These are phyloP conservation scores for Amaranthus cruentus DNA, from an alignment of 148 eudicot species.

Conservation along the genomic window DNA sequence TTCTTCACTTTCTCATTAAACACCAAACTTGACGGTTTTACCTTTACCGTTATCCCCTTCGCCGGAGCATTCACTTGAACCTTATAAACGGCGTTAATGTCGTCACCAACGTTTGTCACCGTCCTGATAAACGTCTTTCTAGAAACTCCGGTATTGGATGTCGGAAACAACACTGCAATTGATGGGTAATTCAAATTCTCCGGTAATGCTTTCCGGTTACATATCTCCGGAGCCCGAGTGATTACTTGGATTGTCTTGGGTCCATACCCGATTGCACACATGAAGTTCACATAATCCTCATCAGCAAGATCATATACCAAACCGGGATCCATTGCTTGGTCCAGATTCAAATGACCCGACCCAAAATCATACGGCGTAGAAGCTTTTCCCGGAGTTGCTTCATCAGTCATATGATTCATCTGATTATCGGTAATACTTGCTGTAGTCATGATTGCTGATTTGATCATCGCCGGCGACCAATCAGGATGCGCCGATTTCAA, in stretches of 20 bases:
- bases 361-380: slow-evolving; percentile 74
- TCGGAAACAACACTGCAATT: slow-evolving; percentile 61
- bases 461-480: slow-evolving; percentile 82
- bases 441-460: slow-evolving; percentile 92
- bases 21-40: slow-evolving; percentile 51
- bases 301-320: slow-evolving; percentile 66
- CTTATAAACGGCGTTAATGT: slow-evolving; percentile 48
- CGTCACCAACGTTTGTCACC: slow-evolving; percentile 70
- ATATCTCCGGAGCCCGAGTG: slow-evolving; percentile 58
- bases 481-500: slow-evolving; percentile 85
- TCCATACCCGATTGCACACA: slow-evolving; percentile 84
- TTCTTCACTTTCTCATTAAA: slow-evolving; percentile 56
- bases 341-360: slow-evolving; percentile 73
- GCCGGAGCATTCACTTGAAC: slow-evolving; percentile 48
- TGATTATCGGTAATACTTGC: slow-evolving; percentile 59
- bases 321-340: slow-evolving; percentile 85
- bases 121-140: slow-evolving; percentile 73
- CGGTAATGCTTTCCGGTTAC: slow-evolving; percentile 51
- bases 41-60: slow-evolving; percentile 54
- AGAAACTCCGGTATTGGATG: slow-evolving; percentile 29
- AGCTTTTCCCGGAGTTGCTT: slow-evolving; percentile 51
- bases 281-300: slow-evolving; percentile 59
- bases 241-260: slow-evolving; percentile 89
- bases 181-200: slow-evolving; percentile 90
- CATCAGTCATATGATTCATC: slow-evolving; percentile 54